Evolutionary conservation across 2,329 filamentous ascomycete species (phyloP), one percentile per base, ranked within the genome.

Genomic region (Ploettnerulaceae sp.): DNA sequence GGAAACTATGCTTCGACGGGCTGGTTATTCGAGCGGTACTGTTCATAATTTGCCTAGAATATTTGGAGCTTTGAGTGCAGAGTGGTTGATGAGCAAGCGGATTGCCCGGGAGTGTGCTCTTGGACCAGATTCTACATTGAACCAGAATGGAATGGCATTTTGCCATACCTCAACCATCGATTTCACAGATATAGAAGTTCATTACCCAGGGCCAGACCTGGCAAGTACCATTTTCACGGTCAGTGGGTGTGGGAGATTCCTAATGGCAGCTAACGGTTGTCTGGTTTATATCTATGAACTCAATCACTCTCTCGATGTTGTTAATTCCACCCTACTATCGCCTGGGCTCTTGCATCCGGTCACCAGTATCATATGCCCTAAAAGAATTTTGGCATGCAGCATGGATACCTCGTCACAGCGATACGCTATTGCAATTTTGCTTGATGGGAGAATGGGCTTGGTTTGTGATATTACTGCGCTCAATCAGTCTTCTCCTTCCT

Each of bases 401-500:
- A 81, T 85, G 71, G 79, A 84, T 59, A 77, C 76, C 0, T 80
- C 74, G 4, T 72, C 69, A 2, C 67, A 73, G 7, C 69, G 71
- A 33, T 70, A 76, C 54, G 71, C 77, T 5, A 67, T 84, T 41
- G 80, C 79, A 12, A 72, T 77, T 22, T 65, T 85, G 7, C 67
- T 84, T 36, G 72, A 78, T 51, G 77, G 76, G 5, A 73, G 81
- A 2, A 69, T 77, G 59, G 81, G 79, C 3, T 70, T 84, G 59
- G 71, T 84, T 1, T 82, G 73, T 55, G 76, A 84, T 40, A 63
- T 82, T 8, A 61, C 61, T 37, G 48, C 57, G 7, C 41, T 58
- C 34, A 54, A 47, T 22, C 18, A 28, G 24, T 32, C 26, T 35
- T 20, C 28, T n/a, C n/a, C n/a, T n/a, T n/a, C n/a, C 7, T 4